These are phyloP conservation scores for Podaxis pistillaris DNA, from an alignment of 768 basidiomycete genomes.

Conservation along the genomic window DNA sequence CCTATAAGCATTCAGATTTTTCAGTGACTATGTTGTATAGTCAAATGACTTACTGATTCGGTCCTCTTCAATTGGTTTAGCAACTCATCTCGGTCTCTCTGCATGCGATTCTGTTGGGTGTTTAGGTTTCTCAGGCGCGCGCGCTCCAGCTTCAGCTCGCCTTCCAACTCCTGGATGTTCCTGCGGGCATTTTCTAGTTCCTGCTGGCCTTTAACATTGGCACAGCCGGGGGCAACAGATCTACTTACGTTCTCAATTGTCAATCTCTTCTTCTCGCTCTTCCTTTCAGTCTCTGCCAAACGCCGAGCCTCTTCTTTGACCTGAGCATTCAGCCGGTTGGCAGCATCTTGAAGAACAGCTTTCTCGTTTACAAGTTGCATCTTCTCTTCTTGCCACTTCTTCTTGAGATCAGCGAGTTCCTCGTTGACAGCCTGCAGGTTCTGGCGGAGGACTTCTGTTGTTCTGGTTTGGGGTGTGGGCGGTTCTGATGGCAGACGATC, in stretches of 20 bases:
- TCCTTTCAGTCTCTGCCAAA: slow-evolving; percentile 51
- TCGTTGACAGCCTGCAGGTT: slow-evolving; percentile 61
- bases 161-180: slow-evolving; percentile 68
- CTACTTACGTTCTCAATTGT: slow-evolving; percentile 56
- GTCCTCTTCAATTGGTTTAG: slow-evolving; percentile 64
- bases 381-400: slow-evolving; percentile 70
- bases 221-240: background rate
- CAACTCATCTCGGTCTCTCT: slow-evolving; percentile 66
- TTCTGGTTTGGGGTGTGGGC: slow-evolving; percentile 66
- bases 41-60: slow-evolving; percentile 55
- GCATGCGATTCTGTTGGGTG: slow-evolving; percentile 59
- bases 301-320: slow-evolving; percentile 60
- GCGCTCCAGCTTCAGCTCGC: slow-evolving; percentile 69
- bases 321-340: slow-evolving; percentile 63
- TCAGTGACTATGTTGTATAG: background rate
- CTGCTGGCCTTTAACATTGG: slow-evolving; percentile 32
- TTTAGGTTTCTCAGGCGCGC: slow-evolving; percentile 59
- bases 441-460: slow-evolving; percentile 59
- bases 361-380: slow-evolving; percentile 66
- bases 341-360: slow-evolving; percentile 67
- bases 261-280: slow-evolving; percentile 44
- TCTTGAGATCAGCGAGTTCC: slow-evolving; percentile 64
- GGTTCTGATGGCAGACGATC: slow-evolving; percentile 53
- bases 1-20: slow-evolving; percentile 37
- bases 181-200: slow-evolving; percentile 69